Base-by-base conservation (phyloP, 2,329 filamentous ascomycete genomes). In the Capronia americana region DNA sequence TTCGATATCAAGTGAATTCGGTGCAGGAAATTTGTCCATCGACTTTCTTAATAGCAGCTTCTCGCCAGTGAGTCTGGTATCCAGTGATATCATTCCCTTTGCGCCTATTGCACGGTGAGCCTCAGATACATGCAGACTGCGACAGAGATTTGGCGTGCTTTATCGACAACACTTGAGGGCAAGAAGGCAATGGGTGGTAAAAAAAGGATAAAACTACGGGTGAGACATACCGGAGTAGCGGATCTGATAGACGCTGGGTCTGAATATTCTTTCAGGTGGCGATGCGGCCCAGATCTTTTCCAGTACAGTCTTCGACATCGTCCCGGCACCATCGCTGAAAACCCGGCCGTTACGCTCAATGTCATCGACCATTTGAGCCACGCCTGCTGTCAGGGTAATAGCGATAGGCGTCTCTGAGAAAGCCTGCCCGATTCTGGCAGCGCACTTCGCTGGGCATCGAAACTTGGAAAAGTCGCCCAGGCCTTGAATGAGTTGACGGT, bases 291-390 rank as follows among this genome's bases (percentile, higher is more conserved):
- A 90, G 2, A 93, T 85, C n/a, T 81, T 81, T 14, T 63, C 56
- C 51, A 69, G 58, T 0, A 92, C 81, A 0, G 80, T 80, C 11
- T 71, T 73, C 0, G 92, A 94, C 4, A 95, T 86, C 0, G 87
- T 92, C 0, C 92, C 92, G 0, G 92, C 89, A 1, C 92, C 92
- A 73, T 95, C 92, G 67, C 90, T 93, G 74, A 95, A 96, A 0
- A 88, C 83, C 4, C 88, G 83, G 0, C 77, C 79, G 11, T 84
- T 75, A 71, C 60, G 78, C 77, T 38, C 76, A 32, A 75, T 68
- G 64, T 77, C 74, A 1, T 73, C 61, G 2, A 76, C 74, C 12
- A 44, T 26, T 17, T 11, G 20, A 20, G 75, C 71, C 20, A 67
- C 50, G 68, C 71, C 69, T 4, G 65, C 70, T 23, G 74, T 72